These are phyloP conservation scores for Hypoxylon sp. DNA, from an alignment of 2,329 filamentous ascomycete species.

Conservation along the genomic window DNA sequence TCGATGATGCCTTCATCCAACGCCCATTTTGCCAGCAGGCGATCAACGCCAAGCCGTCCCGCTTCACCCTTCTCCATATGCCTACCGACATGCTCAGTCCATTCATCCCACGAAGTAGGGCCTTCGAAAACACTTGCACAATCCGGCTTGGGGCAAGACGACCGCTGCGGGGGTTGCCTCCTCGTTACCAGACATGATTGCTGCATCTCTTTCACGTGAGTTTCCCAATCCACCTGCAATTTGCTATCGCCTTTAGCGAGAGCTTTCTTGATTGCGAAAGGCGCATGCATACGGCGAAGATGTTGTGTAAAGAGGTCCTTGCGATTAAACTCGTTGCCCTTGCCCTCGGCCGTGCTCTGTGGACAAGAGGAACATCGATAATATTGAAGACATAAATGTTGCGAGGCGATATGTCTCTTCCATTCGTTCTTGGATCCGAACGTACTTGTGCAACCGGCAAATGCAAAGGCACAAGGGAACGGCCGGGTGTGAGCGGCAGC, in stretches of 20 bases:
- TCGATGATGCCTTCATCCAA: conserved; percentile 74
- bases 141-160: conserved; percentile 77
- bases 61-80: conserved; percentile 85
- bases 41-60: conserved; percentile 67
- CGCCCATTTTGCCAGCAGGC: conserved; percentile 70
- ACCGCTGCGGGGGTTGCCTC: conserved; percentile 76
- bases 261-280: conserved; percentile 71
- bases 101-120: conserved; percentile 83
- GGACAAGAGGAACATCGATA: conserved; percentile 74
- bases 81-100: conserved; percentile 90
- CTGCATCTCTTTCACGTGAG: conserved; percentile 77
- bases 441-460: conserved; percentile 83
- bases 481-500: conserved; percentile 77
- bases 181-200: conserved; percentile 78
- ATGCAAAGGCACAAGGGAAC: conserved; percentile 87
- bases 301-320: conserved; percentile 98
- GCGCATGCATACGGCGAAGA: conserved; percentile 90
- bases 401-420: conserved; percentile 93
- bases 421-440: conserved; percentile 97
- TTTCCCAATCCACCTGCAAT: conserved; percentile 72
- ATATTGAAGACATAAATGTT: conserved; percentile 81
- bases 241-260: conserved; percentile 69
- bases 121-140: conserved; percentile 80
- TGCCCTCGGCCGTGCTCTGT: conserved; percentile 58
- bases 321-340: conserved; percentile 81